Base-by-base conservation (phyloP, 345 rosid species). In the Leavenworthia alabamica region DNA sequence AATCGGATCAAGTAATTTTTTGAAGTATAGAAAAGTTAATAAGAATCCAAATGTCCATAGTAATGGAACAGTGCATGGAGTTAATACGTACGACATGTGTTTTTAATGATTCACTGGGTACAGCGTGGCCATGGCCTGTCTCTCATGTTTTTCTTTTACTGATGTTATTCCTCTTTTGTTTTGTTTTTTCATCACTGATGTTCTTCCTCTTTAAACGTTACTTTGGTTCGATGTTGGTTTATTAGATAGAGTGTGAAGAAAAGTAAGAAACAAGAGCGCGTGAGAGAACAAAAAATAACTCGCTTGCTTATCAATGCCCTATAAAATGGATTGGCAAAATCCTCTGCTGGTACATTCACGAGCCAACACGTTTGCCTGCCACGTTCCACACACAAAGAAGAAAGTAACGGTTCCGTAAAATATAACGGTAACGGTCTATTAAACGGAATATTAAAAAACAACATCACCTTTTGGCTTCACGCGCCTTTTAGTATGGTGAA, bases 321-420 rank as follows among this genome's bases (percentile, higher is more conserved):
- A 1, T 2, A 20, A 20, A 2, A 20, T 20, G 47, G 46, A 48
- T 8, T 51, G 8, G 46, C 54, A 45, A 62, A 62, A 62, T 54
- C 63, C 63, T 45, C 64, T 39, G 36, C 43, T 27, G 56, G 24
- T 27, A 27, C 66, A 26, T 53, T 53, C 51, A 61, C 20, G 50
- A 53, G 74, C 68, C 44, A 68, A 26, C 73, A 70, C 51, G 36
- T 61, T 70, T 54, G 68, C 74, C 57, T 54, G 63, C 69, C 64
- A 70, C 74, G 64, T 54, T 22, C 60, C 53, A 55, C 53, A 70
- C 70, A 70, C 51, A 63, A 62, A 37, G 60, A 13, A 26, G 13
- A 14, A 59, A 14, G 66, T 44, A 60, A 60, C 53, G 39, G 23
- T 44, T 8, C 55, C 40, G 60, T 68, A 31, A 33, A 5, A 32